A percentile compares a stretch with the other conserved stretches of the same genome.
Conservation (phyloP, 768 basidiomycete species). For the Lentinula sp. region DNA sequence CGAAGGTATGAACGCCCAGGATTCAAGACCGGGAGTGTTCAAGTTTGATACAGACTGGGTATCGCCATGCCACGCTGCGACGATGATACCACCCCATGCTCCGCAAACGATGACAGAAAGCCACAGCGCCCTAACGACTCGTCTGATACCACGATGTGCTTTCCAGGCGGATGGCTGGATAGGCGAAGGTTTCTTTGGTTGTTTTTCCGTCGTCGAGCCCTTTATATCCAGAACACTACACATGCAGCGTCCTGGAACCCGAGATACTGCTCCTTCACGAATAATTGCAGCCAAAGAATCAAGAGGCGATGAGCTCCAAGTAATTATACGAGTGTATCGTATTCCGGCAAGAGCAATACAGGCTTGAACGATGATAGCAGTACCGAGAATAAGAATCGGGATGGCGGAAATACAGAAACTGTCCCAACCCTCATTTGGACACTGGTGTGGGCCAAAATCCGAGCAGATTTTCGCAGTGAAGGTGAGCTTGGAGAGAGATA, state of each 20-base stretch:
- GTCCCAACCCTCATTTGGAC: not conserved
- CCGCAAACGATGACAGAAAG: not conserved
- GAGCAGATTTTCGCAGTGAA: not conserved
- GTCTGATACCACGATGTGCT: not conserved
- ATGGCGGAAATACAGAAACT: conserved; percentile 16
- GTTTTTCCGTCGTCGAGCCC: not conserved
- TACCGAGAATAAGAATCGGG: conserved; percentile 21
- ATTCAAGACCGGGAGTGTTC: not conserved
- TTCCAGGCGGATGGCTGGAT: not conserved
- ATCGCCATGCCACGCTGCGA: not conserved
- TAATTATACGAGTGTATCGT: conserved; percentile 16
- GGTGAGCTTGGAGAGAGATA: not conserved
- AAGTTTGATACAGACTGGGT: not conserved
- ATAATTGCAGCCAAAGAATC: conserved; percentile 23
- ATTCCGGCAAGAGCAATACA: conserved; percentile 17
- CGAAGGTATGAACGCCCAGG: not conserved
- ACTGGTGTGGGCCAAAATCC: not conserved
- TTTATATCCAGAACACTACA: conserved; percentile 11
- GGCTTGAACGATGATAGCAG: conserved; percentile 16
- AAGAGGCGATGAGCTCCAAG: conserved; percentile 26
- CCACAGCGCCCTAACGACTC: not conserved
- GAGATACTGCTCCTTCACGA: conserved; percentile 16
- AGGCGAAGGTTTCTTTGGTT: not conserved
- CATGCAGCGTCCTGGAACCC: conserved; percentile 19
- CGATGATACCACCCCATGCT: not conserved